Conservation (phyloP, 768 basidiomycete species). For the Wakefieldia striispora region DNA sequence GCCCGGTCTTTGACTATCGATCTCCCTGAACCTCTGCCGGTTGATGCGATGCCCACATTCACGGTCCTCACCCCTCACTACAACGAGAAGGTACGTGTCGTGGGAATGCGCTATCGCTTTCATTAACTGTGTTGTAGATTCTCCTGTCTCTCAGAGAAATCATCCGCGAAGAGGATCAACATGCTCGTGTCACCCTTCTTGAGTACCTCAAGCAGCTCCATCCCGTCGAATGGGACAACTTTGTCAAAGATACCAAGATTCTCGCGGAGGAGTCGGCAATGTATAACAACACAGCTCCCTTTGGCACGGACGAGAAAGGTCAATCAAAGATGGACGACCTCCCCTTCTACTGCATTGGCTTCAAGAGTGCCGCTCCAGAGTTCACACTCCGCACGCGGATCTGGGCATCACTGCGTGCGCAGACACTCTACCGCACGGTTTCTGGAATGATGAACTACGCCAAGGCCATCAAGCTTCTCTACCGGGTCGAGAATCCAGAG, state of each 20-base stretch:
- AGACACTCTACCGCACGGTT: constrained; percentile 97
- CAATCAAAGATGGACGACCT: constrained; percentile 85
- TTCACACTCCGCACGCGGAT: constrained; percentile 98
- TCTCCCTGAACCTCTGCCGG: constrained; percentile 89
- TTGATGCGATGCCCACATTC: constrained; percentile 99
- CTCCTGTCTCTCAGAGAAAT: constrained; percentile 95
- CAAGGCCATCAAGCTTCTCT: constrained; percentile 99
- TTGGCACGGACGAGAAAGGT: constrained; percentile 78
- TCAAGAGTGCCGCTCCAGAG: constrained; percentile 98
- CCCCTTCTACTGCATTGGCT: constrained; percentile 97
- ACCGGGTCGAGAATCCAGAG: constrained; percentile 99
- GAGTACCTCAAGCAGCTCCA: constrained; percentile 99
- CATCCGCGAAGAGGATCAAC: constrained; percentile 97
- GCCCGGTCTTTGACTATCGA: constrained; percentile 96
- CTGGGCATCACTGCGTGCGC: constrained; percentile 98
- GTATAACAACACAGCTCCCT: constrained; percentile 75
- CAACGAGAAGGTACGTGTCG: constrained; percentile 78
- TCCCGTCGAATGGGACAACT: constrained; percentile 98
- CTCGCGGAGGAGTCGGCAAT: constrained; percentile 91
- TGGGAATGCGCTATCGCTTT: neutral
- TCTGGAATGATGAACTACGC: constrained; percentile 99
- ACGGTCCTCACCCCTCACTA: constrained; percentile 98
- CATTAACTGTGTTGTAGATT: constrained; percentile 51
- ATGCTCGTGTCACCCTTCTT: constrained; percentile 93
- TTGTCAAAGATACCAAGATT: constrained; percentile 99